A percentile compares a stretch with the other conserved stretches of the same genome.
phyloP scores from a whole-genome alignment of 1,139 yeast species.

The Taphrina pruni region DNA sequence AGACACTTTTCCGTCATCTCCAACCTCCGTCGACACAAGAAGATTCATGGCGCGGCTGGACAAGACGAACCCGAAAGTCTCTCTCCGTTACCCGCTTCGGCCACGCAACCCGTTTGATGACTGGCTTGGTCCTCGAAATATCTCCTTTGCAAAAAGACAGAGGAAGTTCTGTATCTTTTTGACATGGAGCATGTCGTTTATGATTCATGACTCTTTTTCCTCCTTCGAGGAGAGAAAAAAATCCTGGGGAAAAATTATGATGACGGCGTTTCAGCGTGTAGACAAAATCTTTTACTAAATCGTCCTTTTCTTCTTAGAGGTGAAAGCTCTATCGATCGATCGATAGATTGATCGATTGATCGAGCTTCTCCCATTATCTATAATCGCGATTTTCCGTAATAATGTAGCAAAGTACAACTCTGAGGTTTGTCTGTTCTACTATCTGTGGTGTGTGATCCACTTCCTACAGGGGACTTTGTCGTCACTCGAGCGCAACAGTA shows the following conservation, averaged over 20 bases:
- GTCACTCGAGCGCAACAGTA: too few relatives aligned
- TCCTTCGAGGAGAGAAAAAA: too few relatives aligned
- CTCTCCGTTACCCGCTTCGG: not conserved
- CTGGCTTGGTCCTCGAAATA: not conserved
- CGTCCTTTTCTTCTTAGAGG: not conserved
- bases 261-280: slow-evolving; percentile 7
- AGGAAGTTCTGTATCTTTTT: too few relatives aligned
- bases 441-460: too few relatives aligned
- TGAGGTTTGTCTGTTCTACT: too few relatives aligned
- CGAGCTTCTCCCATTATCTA: not conserved
- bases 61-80: not conserved
- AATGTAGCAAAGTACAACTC: not conserved
- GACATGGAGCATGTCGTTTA: not conserved
- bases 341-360: too few relatives aligned
- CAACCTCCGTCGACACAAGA: slow-evolving; percentile 74
- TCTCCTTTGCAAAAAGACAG: too few relatives aligned
- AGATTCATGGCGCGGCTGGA: slow-evolving; percentile 41
- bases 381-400: not conserved
- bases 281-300: not conserved
- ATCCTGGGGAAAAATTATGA: not conserved
- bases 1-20: slow-evolving; percentile 77
- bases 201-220: not conserved
- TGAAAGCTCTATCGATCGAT: too few relatives aligned
- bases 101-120: slow-evolving; percentile 9
- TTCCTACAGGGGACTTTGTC: too few relatives aligned